Percentiles rank a stretch among this genome's conserved stretches.
These are phyloP conservation scores for Botryotinia calthae DNA, from an alignment of 2,329 filamentous ascomycete species.

Conservation along the genomic window DNA sequence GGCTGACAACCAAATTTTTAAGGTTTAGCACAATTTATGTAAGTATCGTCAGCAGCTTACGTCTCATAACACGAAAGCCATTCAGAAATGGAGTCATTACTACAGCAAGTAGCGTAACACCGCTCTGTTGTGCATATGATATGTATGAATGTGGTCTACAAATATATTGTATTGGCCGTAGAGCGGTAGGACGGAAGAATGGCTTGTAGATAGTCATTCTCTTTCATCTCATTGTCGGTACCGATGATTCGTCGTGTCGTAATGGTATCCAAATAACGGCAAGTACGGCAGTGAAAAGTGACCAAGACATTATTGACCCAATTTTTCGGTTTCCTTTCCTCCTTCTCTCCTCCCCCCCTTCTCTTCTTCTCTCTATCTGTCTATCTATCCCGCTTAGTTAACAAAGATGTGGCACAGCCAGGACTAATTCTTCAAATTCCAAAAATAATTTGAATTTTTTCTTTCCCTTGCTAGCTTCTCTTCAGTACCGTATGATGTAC, in stretches of 20 bases:
- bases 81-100: neutral
- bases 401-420: neutral
- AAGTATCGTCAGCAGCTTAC: constrained; percentile 12
- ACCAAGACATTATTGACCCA: constrained; percentile 7
- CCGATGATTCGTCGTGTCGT: neutral
- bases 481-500: constrained; percentile 2
- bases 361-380: neutral
- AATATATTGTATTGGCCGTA: neutral
- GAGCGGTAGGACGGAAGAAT: neutral
- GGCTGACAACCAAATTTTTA: neutral
- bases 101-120: neutral
- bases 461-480: constrained; percentile 5
- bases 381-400: neutral
- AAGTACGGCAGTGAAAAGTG: neutral
- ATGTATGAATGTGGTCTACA: neutral
- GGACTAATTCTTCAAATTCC: neutral
- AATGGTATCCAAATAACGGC: constrained; percentile 9
- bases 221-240: neutral
- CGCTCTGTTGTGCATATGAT: neutral
- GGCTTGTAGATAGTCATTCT: neutral
- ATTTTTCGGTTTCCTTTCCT: neutral
- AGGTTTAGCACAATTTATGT: neutral
- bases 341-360: too few relatives aligned
- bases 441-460: neutral
- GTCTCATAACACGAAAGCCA: neutral